phyloP scores from a whole-genome alignment of 495 filamentous ascomycete genomes.

The Podospora appendiculata region DNA sequence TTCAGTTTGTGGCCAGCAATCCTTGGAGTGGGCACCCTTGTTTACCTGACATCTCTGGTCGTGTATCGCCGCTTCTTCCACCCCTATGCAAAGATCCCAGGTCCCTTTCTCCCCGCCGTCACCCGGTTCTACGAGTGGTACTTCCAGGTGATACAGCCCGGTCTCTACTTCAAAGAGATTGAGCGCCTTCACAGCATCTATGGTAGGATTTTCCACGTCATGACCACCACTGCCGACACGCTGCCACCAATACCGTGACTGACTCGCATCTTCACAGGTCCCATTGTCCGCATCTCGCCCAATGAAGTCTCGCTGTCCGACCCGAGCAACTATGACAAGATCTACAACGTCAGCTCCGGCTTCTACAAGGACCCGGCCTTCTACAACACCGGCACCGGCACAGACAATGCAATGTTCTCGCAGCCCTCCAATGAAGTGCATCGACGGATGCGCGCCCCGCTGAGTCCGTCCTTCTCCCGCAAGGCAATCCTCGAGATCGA shows the following conservation, averaged over 20 bases:
- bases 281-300: conserved; percentile 33
- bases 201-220: conserved; percentile 33
- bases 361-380: conserved; percentile 21
- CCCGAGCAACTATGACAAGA: conserved; percentile 29
- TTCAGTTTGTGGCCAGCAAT: too few species aligned
- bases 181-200: conserved; percentile 7
- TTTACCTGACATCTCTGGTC: not conserved
- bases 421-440: conserved; percentile 21
- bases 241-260: too few species aligned
- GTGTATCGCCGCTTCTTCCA: conserved; percentile 25
- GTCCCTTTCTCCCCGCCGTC: conserved; percentile 9
- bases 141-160: conserved; percentile 10
- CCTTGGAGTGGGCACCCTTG: too few species aligned
- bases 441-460: conserved; percentile 21
- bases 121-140: conserved; percentile 12
- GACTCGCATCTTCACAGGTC: not conserved
- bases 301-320: conserved; percentile 35
- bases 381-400: conserved; percentile 7
- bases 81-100: conserved; percentile 12
- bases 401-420: conserved; percentile 8
- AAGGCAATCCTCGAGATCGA: conserved; percentile 25
- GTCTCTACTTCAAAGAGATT: conserved; percentile 9
- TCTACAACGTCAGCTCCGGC: conserved; percentile 21
- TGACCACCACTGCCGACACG: conserved; percentile 9
- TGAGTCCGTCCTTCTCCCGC: conserved; percentile 35